phyloP scores from a whole-genome alignment of 176 grass and related monocot genomes.

The Phoenix roebelenii region DNA sequence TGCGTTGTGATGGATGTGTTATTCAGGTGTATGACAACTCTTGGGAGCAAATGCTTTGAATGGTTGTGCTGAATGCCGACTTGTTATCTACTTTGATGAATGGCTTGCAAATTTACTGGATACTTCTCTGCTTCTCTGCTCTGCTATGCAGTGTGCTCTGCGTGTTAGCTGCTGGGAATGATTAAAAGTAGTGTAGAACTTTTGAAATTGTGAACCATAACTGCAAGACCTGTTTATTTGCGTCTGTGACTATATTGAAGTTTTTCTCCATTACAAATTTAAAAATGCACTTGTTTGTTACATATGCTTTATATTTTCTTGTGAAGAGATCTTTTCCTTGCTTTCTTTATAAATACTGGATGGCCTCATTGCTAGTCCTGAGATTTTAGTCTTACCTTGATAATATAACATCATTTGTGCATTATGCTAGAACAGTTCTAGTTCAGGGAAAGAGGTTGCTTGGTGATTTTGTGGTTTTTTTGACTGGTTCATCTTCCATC shows the following conservation, averaged over 20 bases:
- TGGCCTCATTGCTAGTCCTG: no score
- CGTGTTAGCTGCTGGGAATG: slow-evolving; percentile 40
- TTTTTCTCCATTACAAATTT: no score
- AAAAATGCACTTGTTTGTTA: no score
- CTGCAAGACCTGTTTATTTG: neutral
- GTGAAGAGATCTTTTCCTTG: no score
- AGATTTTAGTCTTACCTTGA: no score
- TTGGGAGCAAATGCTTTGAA: slow-evolving; percentile 77
- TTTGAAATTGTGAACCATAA: slow-evolving; percentile 4
- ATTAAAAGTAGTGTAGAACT: slow-evolving; percentile 35
- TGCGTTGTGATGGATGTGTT: slow-evolving; percentile 65
- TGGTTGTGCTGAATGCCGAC: slow-evolving; percentile 87
- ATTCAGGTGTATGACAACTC: slow-evolving; percentile 78
- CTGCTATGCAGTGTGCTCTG: slow-evolving; percentile 23
- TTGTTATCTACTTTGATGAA: slow-evolving; percentile 79
- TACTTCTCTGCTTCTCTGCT: slow-evolving; percentile 50
- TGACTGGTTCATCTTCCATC: no score
- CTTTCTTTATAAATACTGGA: no score
- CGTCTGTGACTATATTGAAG: neutral
- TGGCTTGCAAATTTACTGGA: slow-evolving; percentile 74
- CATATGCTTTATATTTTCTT: no score
- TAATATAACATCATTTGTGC: no score
- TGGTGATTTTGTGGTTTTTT: no score
- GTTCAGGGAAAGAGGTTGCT: no score
- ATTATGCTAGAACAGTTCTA: no score